Conservation (phyloP, 1,284 basidiomycete genomes). For the Fomes fomentarius region DNA sequence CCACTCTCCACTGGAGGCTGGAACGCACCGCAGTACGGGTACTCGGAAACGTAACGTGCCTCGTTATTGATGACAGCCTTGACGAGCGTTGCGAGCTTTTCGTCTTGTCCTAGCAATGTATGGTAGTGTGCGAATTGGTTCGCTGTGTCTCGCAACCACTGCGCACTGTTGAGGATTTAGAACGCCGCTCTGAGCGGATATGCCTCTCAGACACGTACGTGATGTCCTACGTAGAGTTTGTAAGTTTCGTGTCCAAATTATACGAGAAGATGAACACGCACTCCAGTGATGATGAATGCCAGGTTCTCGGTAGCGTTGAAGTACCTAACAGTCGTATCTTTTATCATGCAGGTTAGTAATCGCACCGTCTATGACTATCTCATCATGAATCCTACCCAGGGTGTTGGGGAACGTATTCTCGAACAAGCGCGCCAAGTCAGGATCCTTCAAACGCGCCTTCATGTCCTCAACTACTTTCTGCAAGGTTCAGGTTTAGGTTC, state of each 20-base stretch:
- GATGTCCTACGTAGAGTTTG: slow-evolving; percentile 53
- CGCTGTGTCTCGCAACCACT: slow-evolving; percentile 78
- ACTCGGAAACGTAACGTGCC: slow-evolving; percentile 70
- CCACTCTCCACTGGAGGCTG: slow-evolving; percentile 77
- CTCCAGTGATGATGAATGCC: slow-evolving; percentile 78
- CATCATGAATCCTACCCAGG: slow-evolving; percentile 49
- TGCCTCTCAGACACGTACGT: slow-evolving; percentile 42
- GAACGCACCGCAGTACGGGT: slow-evolving; percentile 78
- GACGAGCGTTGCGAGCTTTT: slow-evolving; percentile 61
- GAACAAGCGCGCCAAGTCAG: slow-evolving; percentile 73
- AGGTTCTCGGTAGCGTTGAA: slow-evolving; percentile 65
- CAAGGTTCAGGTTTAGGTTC: neutral
- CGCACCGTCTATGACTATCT: neutral
- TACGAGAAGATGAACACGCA: slow-evolving; percentile 34
- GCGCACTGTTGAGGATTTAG: slow-evolving; percentile 43
- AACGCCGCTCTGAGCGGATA: neutral
- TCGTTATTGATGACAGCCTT: slow-evolving; percentile 80
- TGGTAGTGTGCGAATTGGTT: slow-evolving; percentile 79
- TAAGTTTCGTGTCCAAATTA: neutral
- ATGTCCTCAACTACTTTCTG: slow-evolving; percentile 72
- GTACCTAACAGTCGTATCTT: slow-evolving; percentile 78
- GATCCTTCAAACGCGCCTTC: slow-evolving; percentile 69
- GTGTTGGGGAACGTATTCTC: slow-evolving; percentile 82
- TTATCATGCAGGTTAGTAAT: neutral
- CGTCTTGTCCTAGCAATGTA: slow-evolving; percentile 56